Evolutionary conservation across 371 early-diverging fungal species (phyloP).

Genomic region (Apophysomyces trapeziformis): DNA sequence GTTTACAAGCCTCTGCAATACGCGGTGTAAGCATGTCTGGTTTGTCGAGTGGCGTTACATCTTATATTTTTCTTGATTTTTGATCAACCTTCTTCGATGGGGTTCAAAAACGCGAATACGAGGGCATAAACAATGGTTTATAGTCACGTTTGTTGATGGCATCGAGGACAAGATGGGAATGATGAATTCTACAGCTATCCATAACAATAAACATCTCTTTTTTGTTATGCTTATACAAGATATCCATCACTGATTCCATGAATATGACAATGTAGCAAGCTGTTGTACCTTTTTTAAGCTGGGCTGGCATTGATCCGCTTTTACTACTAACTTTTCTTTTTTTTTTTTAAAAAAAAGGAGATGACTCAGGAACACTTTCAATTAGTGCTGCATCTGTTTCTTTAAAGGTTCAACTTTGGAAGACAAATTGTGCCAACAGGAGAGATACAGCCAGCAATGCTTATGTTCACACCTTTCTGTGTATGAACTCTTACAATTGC

Average conservation of each 20-base stretch:
- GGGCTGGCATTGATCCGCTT: background rate
- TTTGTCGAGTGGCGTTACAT: background rate
- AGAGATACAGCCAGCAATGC: slow-evolving; percentile 13
- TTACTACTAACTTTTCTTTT: background rate
- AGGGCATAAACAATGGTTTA: slow-evolving; percentile 11
- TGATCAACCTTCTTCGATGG: slow-evolving; percentile 15
- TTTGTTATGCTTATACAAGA: background rate
- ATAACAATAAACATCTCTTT: background rate
- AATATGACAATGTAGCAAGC: background rate
- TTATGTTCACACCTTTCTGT: slow-evolving; percentile 9
- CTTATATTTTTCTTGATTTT: slow-evolving; percentile 2
- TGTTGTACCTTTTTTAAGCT: background rate
- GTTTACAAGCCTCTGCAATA: background rate
- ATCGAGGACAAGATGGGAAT: background rate
- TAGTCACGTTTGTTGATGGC: background rate
- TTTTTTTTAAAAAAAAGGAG: background rate
- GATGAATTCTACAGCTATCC: background rate
- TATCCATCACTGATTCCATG: slow-evolving; percentile 11
- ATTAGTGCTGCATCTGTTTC: background rate
- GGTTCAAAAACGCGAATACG: slow-evolving; percentile 23
- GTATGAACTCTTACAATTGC: slow-evolving; percentile 4
- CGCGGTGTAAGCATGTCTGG: background rate
- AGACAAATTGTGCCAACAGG: slow-evolving; percentile 1
- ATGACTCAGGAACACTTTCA: background rate
- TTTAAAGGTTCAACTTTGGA: background rate